Evolutionary conservation across 306 rosid genomes (phyloP).

Genomic region (Lathyrus aphaca): DNA sequence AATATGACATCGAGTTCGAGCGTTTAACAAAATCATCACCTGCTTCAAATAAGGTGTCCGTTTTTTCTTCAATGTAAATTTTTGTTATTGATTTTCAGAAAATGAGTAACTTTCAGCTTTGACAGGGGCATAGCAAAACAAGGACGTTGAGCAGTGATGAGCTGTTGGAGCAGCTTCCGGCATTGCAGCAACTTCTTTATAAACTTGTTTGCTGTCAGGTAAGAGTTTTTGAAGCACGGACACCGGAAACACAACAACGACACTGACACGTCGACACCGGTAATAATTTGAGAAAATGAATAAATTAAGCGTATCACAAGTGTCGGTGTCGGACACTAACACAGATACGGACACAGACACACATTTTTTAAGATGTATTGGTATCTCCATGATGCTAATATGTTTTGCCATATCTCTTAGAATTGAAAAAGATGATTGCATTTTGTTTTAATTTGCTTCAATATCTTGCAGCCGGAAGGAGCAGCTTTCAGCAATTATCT

Average conservation of each 20-base stretch:
- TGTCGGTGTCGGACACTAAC: no score
- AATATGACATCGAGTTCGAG: constrained; percentile 80
- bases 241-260: no score
- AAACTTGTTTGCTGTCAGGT: constrained; percentile 85
- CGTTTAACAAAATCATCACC: constrained; percentile 63
- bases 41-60: constrained; percentile 53
- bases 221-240: constrained; percentile 12
- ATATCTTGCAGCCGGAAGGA: constrained; percentile 90
- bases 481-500: constrained; percentile 71
- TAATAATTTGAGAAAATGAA: no score
- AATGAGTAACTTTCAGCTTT: constrained; percentile 37
- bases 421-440: constrained; percentile 9
- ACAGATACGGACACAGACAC: no score
- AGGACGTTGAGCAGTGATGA: constrained; percentile 51
- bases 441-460: constrained; percentile 36
- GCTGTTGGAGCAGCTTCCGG: constrained; percentile 82
- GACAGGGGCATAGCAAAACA: constrained; percentile 71
- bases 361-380: background rate
- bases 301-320: no score
- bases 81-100: constrained; percentile 20
- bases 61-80: background rate
- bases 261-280: no score
- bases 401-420: background rate
- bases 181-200: constrained; percentile 87
- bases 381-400: constrained; percentile 23